A percentile compares a stretch with the other conserved stretches of the same genome.
Evolutionary conservation across 148 eudicot genomes (phyloP).

Genomic region (Talinum fruticosum): DNA sequence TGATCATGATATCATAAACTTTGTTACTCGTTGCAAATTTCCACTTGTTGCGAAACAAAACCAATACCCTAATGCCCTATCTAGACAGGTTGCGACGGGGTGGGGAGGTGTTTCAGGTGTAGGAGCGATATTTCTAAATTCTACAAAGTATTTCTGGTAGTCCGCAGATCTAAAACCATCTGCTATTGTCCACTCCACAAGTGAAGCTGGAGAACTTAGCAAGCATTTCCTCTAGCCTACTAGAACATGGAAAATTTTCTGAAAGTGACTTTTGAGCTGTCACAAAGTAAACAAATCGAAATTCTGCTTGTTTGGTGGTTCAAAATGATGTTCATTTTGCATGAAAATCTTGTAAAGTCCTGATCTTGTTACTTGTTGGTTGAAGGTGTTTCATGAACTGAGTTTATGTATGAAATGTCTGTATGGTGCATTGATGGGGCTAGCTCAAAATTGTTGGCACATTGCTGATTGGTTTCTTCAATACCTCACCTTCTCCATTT

Average conservation of each 20-base stretch:
- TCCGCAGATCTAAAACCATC: not conserved
- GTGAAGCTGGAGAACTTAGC: not conserved
- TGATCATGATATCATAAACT: not conserved
- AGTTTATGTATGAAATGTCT: conserved; percentile 3
- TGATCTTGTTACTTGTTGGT: not conserved
- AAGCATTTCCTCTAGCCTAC: too few relatives aligned
- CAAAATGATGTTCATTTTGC: too few relatives aligned
- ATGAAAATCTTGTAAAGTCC: too few relatives aligned
- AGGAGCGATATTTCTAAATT: too few relatives aligned
- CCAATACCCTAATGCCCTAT: not conserved
- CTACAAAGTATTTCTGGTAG: not conserved
- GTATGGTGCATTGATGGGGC: not conserved
- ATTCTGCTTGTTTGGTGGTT: conserved; percentile 75
- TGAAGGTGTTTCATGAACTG: not conserved
- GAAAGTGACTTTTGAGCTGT: too few relatives aligned
- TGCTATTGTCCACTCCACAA: not conserved
- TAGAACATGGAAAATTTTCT: too few relatives aligned
- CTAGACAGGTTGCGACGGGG: not conserved
- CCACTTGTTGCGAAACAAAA: not conserved
- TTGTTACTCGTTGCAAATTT: not conserved
- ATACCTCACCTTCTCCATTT: too few relatives aligned
- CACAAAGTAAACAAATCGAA: too few relatives aligned
- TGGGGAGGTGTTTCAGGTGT: not conserved
- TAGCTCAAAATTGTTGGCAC: too few relatives aligned
- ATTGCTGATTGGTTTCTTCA: too few relatives aligned